Evolutionary conservation across 805 yeast genomes (phyloP), one percentile per base, ranked within the genome.

Genomic region (Blastobotrys americana): DNA sequence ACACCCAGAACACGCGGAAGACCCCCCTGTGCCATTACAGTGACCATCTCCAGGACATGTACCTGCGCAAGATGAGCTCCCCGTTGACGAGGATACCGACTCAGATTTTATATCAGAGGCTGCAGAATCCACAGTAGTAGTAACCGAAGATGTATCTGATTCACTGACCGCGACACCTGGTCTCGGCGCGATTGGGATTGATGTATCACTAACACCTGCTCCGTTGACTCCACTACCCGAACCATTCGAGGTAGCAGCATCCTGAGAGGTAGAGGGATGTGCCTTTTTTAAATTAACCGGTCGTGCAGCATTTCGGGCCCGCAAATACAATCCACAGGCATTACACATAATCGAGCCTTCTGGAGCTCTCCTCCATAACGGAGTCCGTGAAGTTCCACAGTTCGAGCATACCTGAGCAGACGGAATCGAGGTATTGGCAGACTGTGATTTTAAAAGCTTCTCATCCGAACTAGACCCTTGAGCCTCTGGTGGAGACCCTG

Each of bases 311-410:
- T 78, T 71, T 49, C 84, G 55, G n/a, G 73, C 77, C 44, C 78
- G 71, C 33, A 73, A 67, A 53, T 79, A 90, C 45, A 90, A 70
- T 0, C 98, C 98, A 68, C 98, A 90, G 0, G 98, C 98, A 63
- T 90, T 90, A 68, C 98, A 90, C 45, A 90, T 70, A 0, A 94
- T 90, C 58, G 87, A 82, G 1, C 96, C 97, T 47, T 83, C 83
- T 0, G 95, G 89, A 45, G 90, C 88, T 43, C 97, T 71, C 55
- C 98, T 73, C 98, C 98, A 90, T 13, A 93, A 68, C 0, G 98
- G 97, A 0, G 98, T 90, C 21, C 89, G 82, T 44, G 80, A 79
- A 0, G 97, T 88, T 54, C 87, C 85, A 63, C 98, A 90, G 65
- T 90, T 90, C 15, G 90, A 80, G 64, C 97, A 90, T 39, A 68